phyloP scores from a whole-genome alignment of 352 stramenopile species.

The Albugo candida region DNA sequence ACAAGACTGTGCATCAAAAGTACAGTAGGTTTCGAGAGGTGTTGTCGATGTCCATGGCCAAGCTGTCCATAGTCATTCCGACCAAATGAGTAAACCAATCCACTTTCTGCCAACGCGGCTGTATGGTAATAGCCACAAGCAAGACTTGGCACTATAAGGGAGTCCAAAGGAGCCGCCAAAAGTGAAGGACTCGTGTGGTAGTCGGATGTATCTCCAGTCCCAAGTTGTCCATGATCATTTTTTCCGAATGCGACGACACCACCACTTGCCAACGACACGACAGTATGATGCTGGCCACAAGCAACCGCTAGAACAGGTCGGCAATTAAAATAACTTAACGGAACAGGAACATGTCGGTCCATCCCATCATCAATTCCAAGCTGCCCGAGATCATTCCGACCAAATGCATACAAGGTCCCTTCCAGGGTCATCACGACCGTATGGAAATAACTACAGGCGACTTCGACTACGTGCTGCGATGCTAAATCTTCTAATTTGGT shows the following conservation, averaged over 20 bases:
- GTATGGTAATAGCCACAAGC: slow-evolving; percentile 87
- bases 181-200: slow-evolving; percentile 25
- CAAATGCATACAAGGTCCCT: slow-evolving; percentile 70
- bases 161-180: slow-evolving; percentile 30
- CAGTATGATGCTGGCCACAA: slow-evolving; percentile 81
- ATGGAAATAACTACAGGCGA: slow-evolving; percentile 85
- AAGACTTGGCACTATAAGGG: slow-evolving; percentile 44
- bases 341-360: slow-evolving; percentile 43
- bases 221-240: slow-evolving; percentile 85
- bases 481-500: slow-evolving; percentile 25
- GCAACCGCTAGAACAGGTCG: slow-evolving; percentile 45
- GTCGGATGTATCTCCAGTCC: slow-evolving; percentile 29
- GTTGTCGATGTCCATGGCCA: slow-evolving; percentile 71
- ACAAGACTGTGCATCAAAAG: background rate
- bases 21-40: slow-evolving; percentile 35
- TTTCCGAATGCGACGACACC: slow-evolving; percentile 77
- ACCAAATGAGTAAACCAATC: slow-evolving; percentile 72
- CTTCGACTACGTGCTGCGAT: slow-evolving; percentile 7
- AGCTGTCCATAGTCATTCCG: slow-evolving; percentile 88
- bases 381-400: slow-evolving; percentile 86
- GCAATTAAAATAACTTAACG: slow-evolving; percentile 26
- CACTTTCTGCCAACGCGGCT: slow-evolving; percentile 40
- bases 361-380: slow-evolving; percentile 49
- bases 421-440: slow-evolving; percentile 60
- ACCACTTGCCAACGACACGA: slow-evolving; percentile 34